Percentiles rank a stretch among this genome's conserved stretches.
These are phyloP conservation scores for Cryphonectria radicalis DNA, from an alignment of 2,329 filamentous ascomycete species.

Conservation along the genomic window DNA sequence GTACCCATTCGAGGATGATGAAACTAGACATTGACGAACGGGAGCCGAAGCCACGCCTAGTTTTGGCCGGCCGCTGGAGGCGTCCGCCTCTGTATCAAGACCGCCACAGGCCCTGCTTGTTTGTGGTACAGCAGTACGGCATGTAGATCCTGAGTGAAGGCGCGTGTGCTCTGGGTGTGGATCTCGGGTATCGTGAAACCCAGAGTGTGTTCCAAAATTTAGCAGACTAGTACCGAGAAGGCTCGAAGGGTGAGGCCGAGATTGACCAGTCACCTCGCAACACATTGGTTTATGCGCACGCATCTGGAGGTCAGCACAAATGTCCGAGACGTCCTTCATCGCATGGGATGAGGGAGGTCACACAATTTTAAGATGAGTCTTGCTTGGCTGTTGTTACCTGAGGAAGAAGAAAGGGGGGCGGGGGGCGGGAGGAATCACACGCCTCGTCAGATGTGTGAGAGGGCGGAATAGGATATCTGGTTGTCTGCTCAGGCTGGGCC, in stretches of 20 bases:
- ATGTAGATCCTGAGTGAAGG: slow-evolving; percentile 22
- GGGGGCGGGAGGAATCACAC: background rate
- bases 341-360: slow-evolving; percentile 16
- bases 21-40: slow-evolving; percentile 24
- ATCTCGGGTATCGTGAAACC: slow-evolving; percentile 25
- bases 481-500: background rate
- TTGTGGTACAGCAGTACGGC: slow-evolving; percentile 10
- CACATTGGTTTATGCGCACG: background rate
- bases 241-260: background rate
- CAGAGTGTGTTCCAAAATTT: slow-evolving; percentile 22
- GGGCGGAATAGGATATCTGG: slow-evolving; percentile 6
- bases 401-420: background rate
- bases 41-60: slow-evolving; percentile 18
- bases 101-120: slow-evolving; percentile 5
- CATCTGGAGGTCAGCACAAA: background rate
- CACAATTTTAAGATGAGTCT: slow-evolving; percentile 9
- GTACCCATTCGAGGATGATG: slow-evolving; percentile 19
- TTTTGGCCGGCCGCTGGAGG: background rate
- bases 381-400: slow-evolving; percentile 11
- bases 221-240: background rate
- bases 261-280: slow-evolving; percentile 2
- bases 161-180: slow-evolving; percentile 17
- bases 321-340: slow-evolving; percentile 6
- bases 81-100: slow-evolving; percentile 19
- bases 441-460: background rate